A percentile compares a stretch with the other conserved stretches of the same genome.
phyloP scores from a whole-genome alignment of 2,329 filamentous ascomycete species.

The Didymella exigua region DNA sequence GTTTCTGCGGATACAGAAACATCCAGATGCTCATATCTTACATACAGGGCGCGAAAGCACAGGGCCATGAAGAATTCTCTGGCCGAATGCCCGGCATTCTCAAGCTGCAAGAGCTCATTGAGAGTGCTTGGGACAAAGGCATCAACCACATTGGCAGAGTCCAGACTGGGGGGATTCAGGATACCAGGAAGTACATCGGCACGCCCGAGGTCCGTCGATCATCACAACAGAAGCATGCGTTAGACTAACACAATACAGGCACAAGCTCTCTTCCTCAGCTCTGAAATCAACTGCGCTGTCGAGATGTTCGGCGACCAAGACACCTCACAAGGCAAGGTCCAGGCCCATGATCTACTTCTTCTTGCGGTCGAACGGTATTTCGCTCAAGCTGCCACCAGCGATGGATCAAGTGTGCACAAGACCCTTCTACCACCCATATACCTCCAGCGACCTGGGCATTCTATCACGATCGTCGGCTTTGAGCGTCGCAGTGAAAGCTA shows the following conservation, averaged over 20 bases:
- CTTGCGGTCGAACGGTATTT: conserved; percentile 78
- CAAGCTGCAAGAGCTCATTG: conserved; percentile 83
- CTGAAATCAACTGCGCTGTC: conserved; percentile 62
- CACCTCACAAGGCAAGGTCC: conserved; percentile 52
- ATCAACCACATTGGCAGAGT: conserved; percentile 75
- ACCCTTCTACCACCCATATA: conserved; percentile 85
- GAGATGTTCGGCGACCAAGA: conserved; percentile 58
- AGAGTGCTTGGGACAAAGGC: conserved; percentile 83
- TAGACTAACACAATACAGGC: conserved; percentile 60
- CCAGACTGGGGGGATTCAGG: conserved; percentile 84
- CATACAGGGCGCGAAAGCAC: conserved; percentile 64
- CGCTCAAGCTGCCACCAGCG: conserved; percentile 56
- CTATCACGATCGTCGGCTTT: conserved; percentile 85
- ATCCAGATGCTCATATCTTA: conserved; percentile 91
- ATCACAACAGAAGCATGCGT: neutral
- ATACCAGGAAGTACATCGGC: conserved; percentile 94
- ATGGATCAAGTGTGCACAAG: conserved; percentile 65
- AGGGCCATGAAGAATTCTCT: conserved; percentile 66
- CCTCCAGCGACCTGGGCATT: conserved; percentile 89
- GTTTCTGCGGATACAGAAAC: conserved; percentile 94
- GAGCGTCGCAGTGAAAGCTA: conserved; percentile 70
- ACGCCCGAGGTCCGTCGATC: conserved; percentile 73
- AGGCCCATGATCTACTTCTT: conserved; percentile 64
- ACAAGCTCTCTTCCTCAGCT: conserved; percentile 74
- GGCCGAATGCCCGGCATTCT: conserved; percentile 74